Evolutionary conservation across 768 basidiomycete species (phyloP).

Genomic region (Suillus brevipes): DNA sequence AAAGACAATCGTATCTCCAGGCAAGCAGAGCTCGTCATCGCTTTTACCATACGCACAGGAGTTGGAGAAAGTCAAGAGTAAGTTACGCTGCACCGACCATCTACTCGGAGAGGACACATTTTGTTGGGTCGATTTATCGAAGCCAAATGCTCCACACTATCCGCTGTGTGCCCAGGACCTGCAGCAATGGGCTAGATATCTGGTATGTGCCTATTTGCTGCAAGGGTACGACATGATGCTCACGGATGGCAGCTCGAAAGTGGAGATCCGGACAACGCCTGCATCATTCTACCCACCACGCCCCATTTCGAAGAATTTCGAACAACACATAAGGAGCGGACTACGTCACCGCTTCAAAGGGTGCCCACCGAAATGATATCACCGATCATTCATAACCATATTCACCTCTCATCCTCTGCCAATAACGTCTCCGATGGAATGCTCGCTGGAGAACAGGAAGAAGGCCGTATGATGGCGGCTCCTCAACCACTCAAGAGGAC

Average conservation of each 20-base stretch:
- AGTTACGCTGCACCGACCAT: not conserved
- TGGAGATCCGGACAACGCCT: not conserved
- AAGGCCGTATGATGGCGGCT: not conserved
- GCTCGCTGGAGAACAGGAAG: not conserved
- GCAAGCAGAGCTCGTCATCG: not conserved
- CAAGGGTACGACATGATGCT: not conserved
- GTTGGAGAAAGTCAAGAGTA: not conserved
- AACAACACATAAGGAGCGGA: not conserved
- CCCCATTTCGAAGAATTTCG: not conserved
- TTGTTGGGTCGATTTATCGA: not conserved
- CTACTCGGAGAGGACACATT: not conserved
- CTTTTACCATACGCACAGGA: not conserved
- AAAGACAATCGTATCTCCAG: not conserved
- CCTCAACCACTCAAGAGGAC: not conserved
- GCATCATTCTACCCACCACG: not conserved
- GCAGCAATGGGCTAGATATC: not conserved
- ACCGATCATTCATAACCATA: not conserved
- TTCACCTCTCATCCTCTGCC: not conserved
- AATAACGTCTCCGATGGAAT: not conserved
- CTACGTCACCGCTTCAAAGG: not conserved
- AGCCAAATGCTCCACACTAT: not conserved
- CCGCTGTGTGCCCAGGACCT: not conserved
- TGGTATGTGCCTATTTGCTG: not conserved
- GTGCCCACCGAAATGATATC: not conserved
- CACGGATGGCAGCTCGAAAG: not conserved